These are phyloP conservation scores for Dictyostelium brefeldianum DNA, from an alignment of 78 protist species.

Conservation along the genomic window DNA sequence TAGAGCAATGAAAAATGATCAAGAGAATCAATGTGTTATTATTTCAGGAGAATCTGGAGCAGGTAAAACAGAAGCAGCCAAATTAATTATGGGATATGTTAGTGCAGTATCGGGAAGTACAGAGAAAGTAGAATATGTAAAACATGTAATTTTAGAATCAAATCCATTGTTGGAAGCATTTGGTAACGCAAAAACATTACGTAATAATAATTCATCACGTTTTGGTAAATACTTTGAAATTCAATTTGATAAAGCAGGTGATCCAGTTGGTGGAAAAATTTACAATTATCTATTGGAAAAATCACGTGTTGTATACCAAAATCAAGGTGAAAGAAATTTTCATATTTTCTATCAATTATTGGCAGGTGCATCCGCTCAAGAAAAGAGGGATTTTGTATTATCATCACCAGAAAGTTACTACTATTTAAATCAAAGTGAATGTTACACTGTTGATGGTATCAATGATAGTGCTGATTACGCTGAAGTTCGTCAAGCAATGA, in stretches of 20 bases:
- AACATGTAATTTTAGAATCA: slow-evolving; percentile 84
- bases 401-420: slow-evolving; percentile 73
- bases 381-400: slow-evolving; percentile 59
- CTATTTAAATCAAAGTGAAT: slow-evolving; percentile 82
- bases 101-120: slow-evolving; percentile 90
- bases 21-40: slow-evolving; percentile 91
- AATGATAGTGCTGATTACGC: slow-evolving; percentile 74
- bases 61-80: slow-evolving; percentile 98
- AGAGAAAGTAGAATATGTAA: slow-evolving; percentile 81
- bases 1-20: slow-evolving; percentile 79
- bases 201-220: slow-evolving; percentile 96
- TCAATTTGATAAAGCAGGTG: slow-evolving; percentile 85
- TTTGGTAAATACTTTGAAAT: slow-evolving; percentile 94
- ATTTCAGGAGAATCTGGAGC: slow-evolving; percentile 98
- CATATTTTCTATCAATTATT: slow-evolving; percentile 95
- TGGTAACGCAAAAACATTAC: slow-evolving; percentile 97
- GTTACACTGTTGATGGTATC: slow-evolving; percentile 80
- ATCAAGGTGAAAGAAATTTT: slow-evolving; percentile 92
- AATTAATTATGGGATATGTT: slow-evolving; percentile 94
- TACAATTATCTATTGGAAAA: slow-evolving; percentile 83
- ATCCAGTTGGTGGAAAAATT: slow-evolving; percentile 95
- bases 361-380: slow-evolving; percentile 80
- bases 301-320: slow-evolving; percentile 93
- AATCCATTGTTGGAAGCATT: slow-evolving; percentile 97
- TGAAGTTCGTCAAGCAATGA: slow-evolving; percentile 81